Conservation (phyloP, 1,139 yeast species). For the Geotrichum candidum region DNA sequence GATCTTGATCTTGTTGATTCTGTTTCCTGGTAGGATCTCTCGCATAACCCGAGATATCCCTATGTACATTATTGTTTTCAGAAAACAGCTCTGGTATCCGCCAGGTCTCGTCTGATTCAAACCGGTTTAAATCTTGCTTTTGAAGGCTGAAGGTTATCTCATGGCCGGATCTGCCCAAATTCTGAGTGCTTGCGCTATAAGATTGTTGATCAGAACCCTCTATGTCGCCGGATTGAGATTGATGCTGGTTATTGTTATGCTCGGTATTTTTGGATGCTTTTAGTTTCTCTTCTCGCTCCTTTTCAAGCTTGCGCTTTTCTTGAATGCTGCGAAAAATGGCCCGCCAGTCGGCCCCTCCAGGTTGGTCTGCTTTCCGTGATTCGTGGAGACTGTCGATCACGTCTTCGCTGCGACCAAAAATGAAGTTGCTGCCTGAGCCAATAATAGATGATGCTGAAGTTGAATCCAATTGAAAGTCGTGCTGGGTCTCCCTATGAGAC, state of each 20-base stretch:
- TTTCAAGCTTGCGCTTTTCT: conserved; percentile 14
- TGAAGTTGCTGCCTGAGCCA: not conserved
- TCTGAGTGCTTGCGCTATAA: not conserved
- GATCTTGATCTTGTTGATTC: not conserved
- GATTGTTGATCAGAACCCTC: not conserved
- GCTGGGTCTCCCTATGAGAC: conserved; percentile 1
- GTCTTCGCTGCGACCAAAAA: not conserved
- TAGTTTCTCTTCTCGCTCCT: conserved; percentile 8
- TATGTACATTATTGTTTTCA: conserved; percentile 3
- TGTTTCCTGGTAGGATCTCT: not conserved
- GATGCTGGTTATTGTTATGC: not conserved
- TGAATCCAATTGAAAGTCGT: not conserved
- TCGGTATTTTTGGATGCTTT: conserved; percentile 1
- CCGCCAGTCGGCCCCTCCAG: conserved; percentile 19
- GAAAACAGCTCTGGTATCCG: conserved; percentile 27
- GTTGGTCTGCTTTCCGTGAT: conserved; percentile 1
- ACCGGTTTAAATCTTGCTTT: conserved; percentile 29
- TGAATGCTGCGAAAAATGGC: conserved; percentile 15
- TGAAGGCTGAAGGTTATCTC: conserved; percentile 29
- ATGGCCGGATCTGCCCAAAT: not conserved
- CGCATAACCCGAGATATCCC: not conserved
- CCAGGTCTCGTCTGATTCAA: conserved; percentile 31
- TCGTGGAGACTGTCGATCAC: not conserved
- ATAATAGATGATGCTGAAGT: not conserved
- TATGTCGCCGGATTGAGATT: not conserved